phyloP scores from a whole-genome alignment of 2,329 filamentous ascomycete genomes.

The Pestalotiopsis sp. region DNA sequence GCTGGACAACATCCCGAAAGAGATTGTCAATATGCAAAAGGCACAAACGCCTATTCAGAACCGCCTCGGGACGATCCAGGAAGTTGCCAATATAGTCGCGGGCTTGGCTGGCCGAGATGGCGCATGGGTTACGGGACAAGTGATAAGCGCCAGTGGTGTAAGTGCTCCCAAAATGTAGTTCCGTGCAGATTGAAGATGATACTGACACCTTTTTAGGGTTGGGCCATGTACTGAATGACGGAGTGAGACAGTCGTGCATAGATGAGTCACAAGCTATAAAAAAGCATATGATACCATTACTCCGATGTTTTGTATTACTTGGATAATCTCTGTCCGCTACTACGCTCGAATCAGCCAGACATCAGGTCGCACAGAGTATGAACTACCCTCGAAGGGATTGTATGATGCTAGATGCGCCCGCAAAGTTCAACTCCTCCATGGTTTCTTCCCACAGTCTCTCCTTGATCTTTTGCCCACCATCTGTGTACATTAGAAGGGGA shows the following conservation, averaged over 20 bases:
- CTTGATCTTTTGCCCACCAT: conserved; percentile 18
- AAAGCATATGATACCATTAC: neutral
- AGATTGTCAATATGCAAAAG: conserved; percentile 49
- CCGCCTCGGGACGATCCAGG: conserved; percentile 50
- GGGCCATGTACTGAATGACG: conserved; percentile 15
- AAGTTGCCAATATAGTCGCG: conserved; percentile 56
- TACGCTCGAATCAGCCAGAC: neutral
- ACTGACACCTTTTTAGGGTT: conserved; percentile 14
- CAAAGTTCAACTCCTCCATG: conserved; percentile 27
- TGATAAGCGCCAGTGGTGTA: conserved; percentile 54
- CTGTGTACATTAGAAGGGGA: conserved; percentile 22
- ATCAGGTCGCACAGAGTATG: neutral
- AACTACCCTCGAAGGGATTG: neutral
- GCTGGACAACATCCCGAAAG: conserved; percentile 50
- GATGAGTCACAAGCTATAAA: neutral
- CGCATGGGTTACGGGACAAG: conserved; percentile 54
- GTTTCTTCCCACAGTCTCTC: conserved; percentile 29
- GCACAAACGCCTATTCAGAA: conserved; percentile 50
- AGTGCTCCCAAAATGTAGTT: conserved; percentile 7
- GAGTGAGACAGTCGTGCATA: neutral
- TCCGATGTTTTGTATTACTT: neutral
- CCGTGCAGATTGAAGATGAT: neutral
- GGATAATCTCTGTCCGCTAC: too few relatives aligned
- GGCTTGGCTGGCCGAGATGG: conserved; percentile 52
- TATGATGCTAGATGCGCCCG: conserved; percentile 21